Conservation (phyloP, 192 early-diverging fungal species). For the Coemansia erecta region DNA sequence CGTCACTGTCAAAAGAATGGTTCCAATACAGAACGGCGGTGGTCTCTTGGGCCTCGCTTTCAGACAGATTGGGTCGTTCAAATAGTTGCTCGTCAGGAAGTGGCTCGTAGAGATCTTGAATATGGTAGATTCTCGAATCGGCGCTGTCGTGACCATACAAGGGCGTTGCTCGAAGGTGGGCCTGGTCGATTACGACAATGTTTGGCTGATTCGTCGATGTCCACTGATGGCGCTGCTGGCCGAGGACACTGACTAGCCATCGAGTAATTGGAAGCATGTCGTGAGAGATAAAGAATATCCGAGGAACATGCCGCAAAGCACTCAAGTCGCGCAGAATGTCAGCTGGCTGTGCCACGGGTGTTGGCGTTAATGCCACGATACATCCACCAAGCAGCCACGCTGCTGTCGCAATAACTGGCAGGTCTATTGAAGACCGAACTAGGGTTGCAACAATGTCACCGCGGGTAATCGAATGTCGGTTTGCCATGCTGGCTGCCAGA, state of each 20-base stretch:
- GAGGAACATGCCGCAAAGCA: background rate
- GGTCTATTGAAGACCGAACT: constrained; percentile 21
- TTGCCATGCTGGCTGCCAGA: constrained; percentile 11
- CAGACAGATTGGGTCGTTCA: background rate
- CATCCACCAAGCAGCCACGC: constrained; percentile 29
- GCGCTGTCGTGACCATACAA: too few relatives aligned
- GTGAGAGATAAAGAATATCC: background rate
- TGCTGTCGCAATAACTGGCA: constrained; percentile 26
- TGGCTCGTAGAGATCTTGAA: too few relatives aligned
- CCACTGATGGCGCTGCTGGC: background rate
- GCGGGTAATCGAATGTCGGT: background rate
- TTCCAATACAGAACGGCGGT: background rate
- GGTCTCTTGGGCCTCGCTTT: background rate
- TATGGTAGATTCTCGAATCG: too few relatives aligned
- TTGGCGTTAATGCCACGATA: constrained; percentile 27
- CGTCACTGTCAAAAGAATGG: background rate
- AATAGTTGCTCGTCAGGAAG: background rate
- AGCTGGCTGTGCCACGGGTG: background rate
- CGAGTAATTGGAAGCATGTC: background rate
- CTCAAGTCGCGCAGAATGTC: background rate
- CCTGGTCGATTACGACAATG: too few relatives aligned
- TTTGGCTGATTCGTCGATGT: too few relatives aligned
- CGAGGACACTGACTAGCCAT: background rate
- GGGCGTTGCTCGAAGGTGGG: too few relatives aligned
- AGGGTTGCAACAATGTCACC: constrained; percentile 27